Evolutionary conservation across 2,329 filamentous ascomycete genomes (phyloP), one percentile per base, ranked within the genome.

Genomic region (Epichloe baconii): DNA sequence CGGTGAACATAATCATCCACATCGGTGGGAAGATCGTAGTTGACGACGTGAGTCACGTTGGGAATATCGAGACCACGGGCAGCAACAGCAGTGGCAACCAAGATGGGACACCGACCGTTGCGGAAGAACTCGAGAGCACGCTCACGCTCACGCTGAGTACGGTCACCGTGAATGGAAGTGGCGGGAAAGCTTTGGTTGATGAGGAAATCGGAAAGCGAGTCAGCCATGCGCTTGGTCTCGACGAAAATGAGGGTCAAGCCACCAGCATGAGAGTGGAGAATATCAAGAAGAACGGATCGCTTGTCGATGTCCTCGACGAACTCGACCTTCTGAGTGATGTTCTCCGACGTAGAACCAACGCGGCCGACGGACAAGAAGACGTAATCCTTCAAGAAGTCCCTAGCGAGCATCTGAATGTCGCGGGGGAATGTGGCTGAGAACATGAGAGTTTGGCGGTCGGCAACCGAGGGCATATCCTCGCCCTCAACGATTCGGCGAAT

Each of bases 161-260:
- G 89, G 71, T 98, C 93, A 69, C 93, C 93, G 73, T 98, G 93
- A 65, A 98, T 98, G 49, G 93, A 96, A 17, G 93, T 98, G 50
- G 93, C 93, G 8, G 91, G 91, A 81, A 98, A 96, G 70, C 83
- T 90, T 73, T 97, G 91, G 77, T 96, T 96, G 76, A 97, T 94
- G 54, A 98, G 76, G 78, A 96, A 98, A 68, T 98, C 93, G 55
- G 90, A 97, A 50, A 98, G 78, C 15, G 90, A 91, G 70, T 98
- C 93, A 54, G 93, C 93, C 90, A 97, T 97, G 62, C 93, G 91
- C 84, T 98, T 98, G 55, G 93, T 97, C 78, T 97, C 93, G 56
- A 98, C 93, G 73, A 98, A 98, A 67, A 98, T 96, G 56, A 98
- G 76, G 15, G 91, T 97, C 55, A 97, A 78, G 64, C 90, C 90